Evolutionary conservation across 1,284 basidiomycete genomes (phyloP).

Genomic region (Somion occarium): DNA sequence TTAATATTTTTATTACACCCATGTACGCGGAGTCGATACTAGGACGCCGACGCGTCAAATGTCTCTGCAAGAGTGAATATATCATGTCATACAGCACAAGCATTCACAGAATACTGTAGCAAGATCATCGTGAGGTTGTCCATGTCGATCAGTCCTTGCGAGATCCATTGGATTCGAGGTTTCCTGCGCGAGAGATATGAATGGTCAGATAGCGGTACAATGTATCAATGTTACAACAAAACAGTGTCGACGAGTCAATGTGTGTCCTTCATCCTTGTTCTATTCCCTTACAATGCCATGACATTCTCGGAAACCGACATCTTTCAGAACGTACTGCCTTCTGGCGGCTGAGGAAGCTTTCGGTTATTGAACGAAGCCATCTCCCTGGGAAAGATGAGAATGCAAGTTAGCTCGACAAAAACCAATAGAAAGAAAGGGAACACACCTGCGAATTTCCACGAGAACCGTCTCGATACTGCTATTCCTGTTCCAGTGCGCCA

Average conservation of each 20-base stretch:
- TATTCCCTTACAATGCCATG: not conserved
- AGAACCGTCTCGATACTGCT: conserved; percentile 83
- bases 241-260: not conserved
- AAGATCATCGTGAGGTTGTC: too few species aligned
- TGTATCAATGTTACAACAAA: not conserved
- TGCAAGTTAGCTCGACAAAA: not conserved
- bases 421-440: conserved; percentile 11
- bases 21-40: too few species aligned
- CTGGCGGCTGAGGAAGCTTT: conserved; percentile 92
- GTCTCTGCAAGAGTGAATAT: too few species aligned
- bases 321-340: conserved; percentile 68
- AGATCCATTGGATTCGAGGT: too few species aligned
- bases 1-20: too few species aligned
- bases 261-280: not conserved
- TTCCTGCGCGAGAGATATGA: too few species aligned
- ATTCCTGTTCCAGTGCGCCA: conserved; percentile 71
- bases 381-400: conserved; percentile 54
- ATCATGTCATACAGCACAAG: too few species aligned
- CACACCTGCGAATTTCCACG: conserved; percentile 87
- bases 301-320: not conserved
- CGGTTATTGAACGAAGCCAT: conserved; percentile 91
- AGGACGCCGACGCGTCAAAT: too few species aligned
- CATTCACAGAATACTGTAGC: too few species aligned
- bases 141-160: too few species aligned
- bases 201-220: not conserved